Percentiles rank a stretch among this genome's conserved stretches.
phyloP scores from a whole-genome alignment of 371 early-diverging fungal genomes.

The Mucor circinelloides region DNA sequence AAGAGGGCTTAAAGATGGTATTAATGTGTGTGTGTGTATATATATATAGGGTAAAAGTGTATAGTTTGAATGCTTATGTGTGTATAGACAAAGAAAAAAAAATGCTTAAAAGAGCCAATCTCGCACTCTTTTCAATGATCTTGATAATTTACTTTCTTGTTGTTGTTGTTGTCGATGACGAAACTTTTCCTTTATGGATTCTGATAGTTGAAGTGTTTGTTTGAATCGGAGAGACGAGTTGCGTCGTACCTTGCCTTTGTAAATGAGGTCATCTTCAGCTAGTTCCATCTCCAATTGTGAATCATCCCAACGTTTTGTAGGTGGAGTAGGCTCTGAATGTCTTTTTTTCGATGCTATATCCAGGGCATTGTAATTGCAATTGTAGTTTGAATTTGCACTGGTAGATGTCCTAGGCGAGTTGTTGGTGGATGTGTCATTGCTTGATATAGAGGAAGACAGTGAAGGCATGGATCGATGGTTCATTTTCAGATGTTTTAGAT shows the following conservation, averaged over 20 bases:
- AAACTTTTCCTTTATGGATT: constrained; percentile 20
- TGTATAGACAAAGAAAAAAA: neutral
- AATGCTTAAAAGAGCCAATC: constrained; percentile 15
- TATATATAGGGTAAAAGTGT: neutral
- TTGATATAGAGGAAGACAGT: constrained; percentile 17
- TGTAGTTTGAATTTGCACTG: neutral
- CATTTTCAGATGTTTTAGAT: neutral
- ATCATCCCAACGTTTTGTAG: constrained; percentile 29
- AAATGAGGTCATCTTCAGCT: constrained; percentile 36
- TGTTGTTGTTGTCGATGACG: constrained; percentile 25
- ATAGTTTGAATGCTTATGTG: neutral
- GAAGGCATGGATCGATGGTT: constrained; percentile 20
- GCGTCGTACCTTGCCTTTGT: constrained; percentile 15
- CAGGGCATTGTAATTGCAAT: neutral
- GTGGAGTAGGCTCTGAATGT: constrained; percentile 13
- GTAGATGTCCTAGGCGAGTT: constrained; percentile 13
- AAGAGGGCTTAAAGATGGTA: neutral
- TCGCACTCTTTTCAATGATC: constrained; percentile 15
- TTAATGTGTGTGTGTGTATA: neutral
- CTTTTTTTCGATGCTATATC: constrained; percentile 1
- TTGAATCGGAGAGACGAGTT: constrained; percentile 28
- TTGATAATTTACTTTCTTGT: constrained; percentile 25
- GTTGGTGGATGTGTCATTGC: constrained; percentile 1
- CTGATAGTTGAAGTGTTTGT: constrained; percentile 13
- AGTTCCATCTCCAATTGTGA: constrained; percentile 33